Evolutionary conservation across 2,329 filamentous ascomycete species (phyloP).

Genomic region (Cytospora chrysosperma): DNA sequence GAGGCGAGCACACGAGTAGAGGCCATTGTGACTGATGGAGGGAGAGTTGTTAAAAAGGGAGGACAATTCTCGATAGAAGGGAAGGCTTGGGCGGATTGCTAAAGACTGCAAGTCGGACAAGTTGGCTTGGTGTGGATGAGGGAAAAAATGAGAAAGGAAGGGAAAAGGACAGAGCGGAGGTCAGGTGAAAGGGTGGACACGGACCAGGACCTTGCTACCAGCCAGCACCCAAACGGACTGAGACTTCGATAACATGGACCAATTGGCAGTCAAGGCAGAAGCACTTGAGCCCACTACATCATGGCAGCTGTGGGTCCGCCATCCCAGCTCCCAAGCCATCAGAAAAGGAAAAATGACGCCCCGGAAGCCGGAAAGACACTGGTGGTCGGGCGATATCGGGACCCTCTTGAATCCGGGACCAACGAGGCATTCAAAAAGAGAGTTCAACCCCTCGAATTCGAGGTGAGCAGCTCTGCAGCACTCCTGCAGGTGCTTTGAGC

Average conservation of each 20-base stretch:
- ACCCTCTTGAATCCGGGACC: not conserved
- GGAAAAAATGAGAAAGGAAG: conserved; percentile 30
- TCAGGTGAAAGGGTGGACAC: conserved; percentile 26
- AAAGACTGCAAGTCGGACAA: conserved; percentile 28
- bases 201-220: conserved; percentile 24
- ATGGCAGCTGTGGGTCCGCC: conserved; percentile 30
- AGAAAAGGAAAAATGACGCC: conserved; percentile 28
- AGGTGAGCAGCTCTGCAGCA: too few species aligned
- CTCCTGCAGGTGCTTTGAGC: not conserved
- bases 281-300: conserved; percentile 26
- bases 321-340: conserved; percentile 28
- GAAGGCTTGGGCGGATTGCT: conserved; percentile 30
- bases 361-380: conserved; percentile 20
- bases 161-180: conserved; percentile 31
- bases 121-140: conserved; percentile 28
- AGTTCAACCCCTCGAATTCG: conserved; percentile 2
- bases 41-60: conserved; percentile 42
- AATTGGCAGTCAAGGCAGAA: conserved; percentile 28
- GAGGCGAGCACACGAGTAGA: conserved; percentile 74
- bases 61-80: conserved; percentile 42
- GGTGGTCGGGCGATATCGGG: conserved; percentile 25
- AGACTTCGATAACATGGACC: conserved; percentile 31
- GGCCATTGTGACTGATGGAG: conserved; percentile 70
- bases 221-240: conserved; percentile 27
- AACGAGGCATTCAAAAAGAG: conserved; percentile 12